Percentiles rank a stretch among this genome's conserved stretches.
phyloP scores from a whole-genome alignment of 2,329 filamentous ascomycete species.

The Drechmeria coniospora region DNA sequence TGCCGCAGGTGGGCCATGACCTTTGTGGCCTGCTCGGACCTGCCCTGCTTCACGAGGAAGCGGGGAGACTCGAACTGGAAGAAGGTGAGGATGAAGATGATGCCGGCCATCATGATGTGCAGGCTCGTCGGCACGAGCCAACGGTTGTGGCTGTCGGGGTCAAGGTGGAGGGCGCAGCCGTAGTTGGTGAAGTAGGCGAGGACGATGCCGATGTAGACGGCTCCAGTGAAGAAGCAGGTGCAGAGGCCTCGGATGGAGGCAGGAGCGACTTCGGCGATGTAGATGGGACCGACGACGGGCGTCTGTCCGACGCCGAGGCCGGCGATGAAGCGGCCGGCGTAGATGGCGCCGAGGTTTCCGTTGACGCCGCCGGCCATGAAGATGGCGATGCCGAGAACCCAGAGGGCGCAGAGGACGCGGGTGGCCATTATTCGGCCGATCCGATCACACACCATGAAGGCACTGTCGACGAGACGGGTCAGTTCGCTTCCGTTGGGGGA shows the following conservation, averaged over 20 bases:
- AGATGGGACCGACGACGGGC: slow-evolving; percentile 52
- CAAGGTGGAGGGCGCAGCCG: slow-evolving; percentile 35
- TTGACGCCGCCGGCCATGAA: slow-evolving; percentile 37
- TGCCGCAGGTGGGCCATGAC: slow-evolving; percentile 43
- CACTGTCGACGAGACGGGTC: slow-evolving; percentile 24
- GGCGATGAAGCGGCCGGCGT: slow-evolving; percentile 51
- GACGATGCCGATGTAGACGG: slow-evolving; percentile 63
- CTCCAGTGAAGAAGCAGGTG: slow-evolving; percentile 38
- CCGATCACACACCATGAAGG: slow-evolving; percentile 42
- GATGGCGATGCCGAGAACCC: slow-evolving; percentile 42
- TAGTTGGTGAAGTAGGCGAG: slow-evolving; percentile 66
- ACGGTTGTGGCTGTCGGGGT: slow-evolving; percentile 27
- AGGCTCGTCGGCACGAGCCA: slow-evolving; percentile 58
- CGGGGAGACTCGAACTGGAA: slow-evolving; percentile 56
- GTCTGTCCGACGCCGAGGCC: slow-evolving; percentile 53
- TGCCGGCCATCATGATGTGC: slow-evolving; percentile 60
- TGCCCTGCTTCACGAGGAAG: slow-evolving; percentile 50
- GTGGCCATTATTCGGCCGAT: slow-evolving; percentile 50
- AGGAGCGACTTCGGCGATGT: slow-evolving; percentile 58
- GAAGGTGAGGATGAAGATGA: slow-evolving; percentile 57
- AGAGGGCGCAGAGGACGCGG: slow-evolving; percentile 38
- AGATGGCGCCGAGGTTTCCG: slow-evolving; percentile 41
- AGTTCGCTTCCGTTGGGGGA: not conserved
- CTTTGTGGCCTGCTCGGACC: slow-evolving; percentile 39
- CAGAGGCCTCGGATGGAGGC: slow-evolving; percentile 57